Evolutionary conservation across 2,329 filamentous ascomycete genomes (phyloP).

Genomic region (Xylaria sp.): DNA sequence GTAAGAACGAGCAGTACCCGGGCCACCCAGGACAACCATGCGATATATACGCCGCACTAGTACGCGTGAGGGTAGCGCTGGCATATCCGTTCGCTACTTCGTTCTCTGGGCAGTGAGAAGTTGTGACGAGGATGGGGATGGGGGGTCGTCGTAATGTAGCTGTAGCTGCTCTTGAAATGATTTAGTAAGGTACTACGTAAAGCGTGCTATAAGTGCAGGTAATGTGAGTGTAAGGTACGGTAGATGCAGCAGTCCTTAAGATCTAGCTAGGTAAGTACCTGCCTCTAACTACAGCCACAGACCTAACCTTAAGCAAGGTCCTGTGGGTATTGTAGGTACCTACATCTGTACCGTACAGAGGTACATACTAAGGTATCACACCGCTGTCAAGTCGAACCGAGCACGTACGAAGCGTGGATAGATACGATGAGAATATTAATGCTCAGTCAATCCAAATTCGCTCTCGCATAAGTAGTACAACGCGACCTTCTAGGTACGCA

Average conservation of each 20-base stretch:
- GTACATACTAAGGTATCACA: not conserved
- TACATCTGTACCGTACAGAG: no score
- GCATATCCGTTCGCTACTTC: conserved; percentile 34
- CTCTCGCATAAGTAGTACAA: no score
- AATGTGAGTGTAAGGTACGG: no score
- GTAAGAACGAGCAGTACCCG: conserved; percentile 17
- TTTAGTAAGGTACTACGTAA: no score
- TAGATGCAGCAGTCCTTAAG: not conserved
- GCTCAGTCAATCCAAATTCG: no score
- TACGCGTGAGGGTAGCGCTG: conserved; percentile 30
- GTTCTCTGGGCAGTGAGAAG: conserved; percentile 48
- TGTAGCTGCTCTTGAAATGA: not conserved
- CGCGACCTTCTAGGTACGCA: no score
- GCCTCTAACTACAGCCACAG: not conserved
- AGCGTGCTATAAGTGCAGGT: no score
- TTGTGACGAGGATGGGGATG: conserved; percentile 40
- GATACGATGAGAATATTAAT: no score
- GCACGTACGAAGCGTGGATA: not conserved
- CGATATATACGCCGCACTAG: conserved; percentile 34
- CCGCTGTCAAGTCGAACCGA: not conserved
- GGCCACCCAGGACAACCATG: conserved; percentile 16
- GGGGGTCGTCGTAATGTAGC: conserved; percentile 17
- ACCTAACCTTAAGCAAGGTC: not conserved
- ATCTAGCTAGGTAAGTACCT: not conserved
- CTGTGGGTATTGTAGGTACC: not conserved